Conservation (phyloP, 768 basidiomycete species). For the Psilocybe azurescens region DNA sequence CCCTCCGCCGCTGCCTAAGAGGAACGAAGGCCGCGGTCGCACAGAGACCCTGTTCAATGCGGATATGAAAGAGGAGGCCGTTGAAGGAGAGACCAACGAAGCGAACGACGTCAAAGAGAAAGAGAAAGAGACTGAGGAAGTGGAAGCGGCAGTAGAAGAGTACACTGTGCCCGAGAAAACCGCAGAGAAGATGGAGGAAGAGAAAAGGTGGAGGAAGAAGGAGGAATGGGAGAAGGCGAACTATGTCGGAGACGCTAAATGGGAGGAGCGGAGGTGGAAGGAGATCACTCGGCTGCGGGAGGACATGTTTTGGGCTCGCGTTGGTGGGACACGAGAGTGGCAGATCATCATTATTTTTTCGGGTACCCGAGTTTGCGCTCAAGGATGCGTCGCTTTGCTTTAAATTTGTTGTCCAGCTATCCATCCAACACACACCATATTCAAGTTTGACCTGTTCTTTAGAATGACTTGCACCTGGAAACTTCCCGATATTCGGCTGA, state of each 20-base stretch:
- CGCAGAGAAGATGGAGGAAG: slow-evolving; percentile 3
- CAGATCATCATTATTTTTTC: not conserved
- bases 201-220: slow-evolving; percentile 15
- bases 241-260: slow-evolving; percentile 71
- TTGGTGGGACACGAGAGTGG: slow-evolving; percentile 54
- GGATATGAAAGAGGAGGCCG: not conserved
- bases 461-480: too few species aligned
- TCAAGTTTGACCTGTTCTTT: too few species aligned
- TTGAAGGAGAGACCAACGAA: not conserved
- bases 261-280: slow-evolving; percentile 90
- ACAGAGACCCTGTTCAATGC: not conserved
- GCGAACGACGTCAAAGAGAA: not conserved
- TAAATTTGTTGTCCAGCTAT: not conserved
- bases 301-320: slow-evolving; percentile 86
- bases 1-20: slow-evolving; percentile 55
- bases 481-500: too few species aligned
- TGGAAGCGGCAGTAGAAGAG: not conserved
- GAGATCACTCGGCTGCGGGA: slow-evolving; percentile 75
- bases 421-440: not conserved
- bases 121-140: not conserved
- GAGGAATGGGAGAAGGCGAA: slow-evolving; percentile 32
- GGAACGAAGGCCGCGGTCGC: slow-evolving; percentile 43
- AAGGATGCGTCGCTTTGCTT: not conserved
- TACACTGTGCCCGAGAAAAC: not conserved
- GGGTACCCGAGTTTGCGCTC: not conserved